Evolutionary conservation across 2,329 filamentous ascomycete genomes (phyloP).

Genomic region (Tympanopsis confertula): DNA sequence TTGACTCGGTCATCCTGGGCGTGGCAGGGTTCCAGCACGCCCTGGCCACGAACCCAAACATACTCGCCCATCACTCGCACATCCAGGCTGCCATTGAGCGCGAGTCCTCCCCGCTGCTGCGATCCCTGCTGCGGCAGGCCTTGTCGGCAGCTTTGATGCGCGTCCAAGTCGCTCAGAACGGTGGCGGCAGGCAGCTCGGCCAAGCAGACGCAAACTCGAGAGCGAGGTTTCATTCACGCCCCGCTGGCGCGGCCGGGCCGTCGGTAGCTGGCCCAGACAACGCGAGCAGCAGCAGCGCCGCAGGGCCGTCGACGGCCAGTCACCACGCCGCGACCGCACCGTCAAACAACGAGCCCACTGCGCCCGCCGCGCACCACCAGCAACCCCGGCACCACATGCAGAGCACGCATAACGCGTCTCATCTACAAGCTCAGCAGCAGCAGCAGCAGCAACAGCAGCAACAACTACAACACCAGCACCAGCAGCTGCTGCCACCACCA

Average conservation of each 20-base stretch:
- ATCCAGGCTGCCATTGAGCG: constrained; percentile 39
- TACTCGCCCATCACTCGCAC: constrained; percentile 33
- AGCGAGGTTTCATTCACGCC: too few relatives aligned
- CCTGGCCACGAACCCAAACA: constrained; percentile 31
- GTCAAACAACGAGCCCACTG: not conserved
- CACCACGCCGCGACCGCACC: not conserved
- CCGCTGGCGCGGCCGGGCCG: too few relatives aligned
- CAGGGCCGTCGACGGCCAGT: not conserved
- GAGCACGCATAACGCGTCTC: constrained; percentile 6
- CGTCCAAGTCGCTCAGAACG: constrained; percentile 24
- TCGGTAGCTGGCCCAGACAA: too few relatives aligned
- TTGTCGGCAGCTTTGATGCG: constrained; percentile 32
- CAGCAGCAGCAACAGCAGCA: constrained; percentile 2
- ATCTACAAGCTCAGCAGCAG: constrained; percentile 3
- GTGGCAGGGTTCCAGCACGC: constrained; percentile 30
- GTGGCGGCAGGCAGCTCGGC: not conserved
- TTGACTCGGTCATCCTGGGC: constrained; percentile 41
- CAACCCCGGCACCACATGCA: not conserved
- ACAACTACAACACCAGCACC: constrained; percentile 6
- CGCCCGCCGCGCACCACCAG: not conserved
- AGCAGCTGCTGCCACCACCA: constrained; percentile 9
- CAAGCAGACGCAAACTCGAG: not conserved
- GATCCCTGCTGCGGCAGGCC: constrained; percentile 35
- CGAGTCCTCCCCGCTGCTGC: constrained; percentile 32
- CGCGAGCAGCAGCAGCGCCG: not conserved